Conservation (phyloP, 1,284 basidiomycete species). For the Jaminaea rosea region DNA sequence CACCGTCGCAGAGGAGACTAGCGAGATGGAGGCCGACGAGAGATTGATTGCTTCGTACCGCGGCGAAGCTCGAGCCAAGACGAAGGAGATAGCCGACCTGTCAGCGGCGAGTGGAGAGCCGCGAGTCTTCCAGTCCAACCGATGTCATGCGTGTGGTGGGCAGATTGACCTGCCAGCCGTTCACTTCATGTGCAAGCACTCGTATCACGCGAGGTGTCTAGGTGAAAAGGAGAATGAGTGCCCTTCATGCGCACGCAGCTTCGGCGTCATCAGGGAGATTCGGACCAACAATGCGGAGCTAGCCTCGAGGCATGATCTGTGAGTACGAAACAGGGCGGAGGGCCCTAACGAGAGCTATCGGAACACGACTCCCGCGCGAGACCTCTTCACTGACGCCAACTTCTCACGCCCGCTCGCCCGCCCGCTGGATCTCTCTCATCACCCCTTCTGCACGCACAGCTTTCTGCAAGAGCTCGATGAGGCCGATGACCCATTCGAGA, state of each 20-base stretch:
- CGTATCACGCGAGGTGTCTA: conserved; percentile 66
- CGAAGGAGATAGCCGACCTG: conserved; percentile 71
- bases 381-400: no score
- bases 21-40: conserved; percentile 73
- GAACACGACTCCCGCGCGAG: no score
- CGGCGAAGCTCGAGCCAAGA: conserved; percentile 68
- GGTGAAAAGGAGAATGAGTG: conserved; percentile 59
- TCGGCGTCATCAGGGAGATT: conserved; percentile 81
- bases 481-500: conserved; percentile 27
- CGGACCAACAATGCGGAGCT: conserved; percentile 70
- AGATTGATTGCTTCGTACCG: conserved; percentile 77
- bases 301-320: conserved; percentile 78
- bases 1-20: conserved; percentile 63
- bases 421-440: no score
- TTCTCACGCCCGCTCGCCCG: no score
- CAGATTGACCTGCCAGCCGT: conserved; percentile 83
- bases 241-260: conserved; percentile 71
- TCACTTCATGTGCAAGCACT: conserved; percentile 97
- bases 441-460: conserved; percentile 1
- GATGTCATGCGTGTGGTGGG: conserved; percentile 76
- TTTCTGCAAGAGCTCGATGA: conserved; percentile 19
- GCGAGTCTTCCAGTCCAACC: conserved; percentile 82
- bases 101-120: conserved; percentile 63
- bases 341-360: no score
- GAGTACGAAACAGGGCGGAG: conserved; percentile 3